Percentiles rank a stretch among this genome's conserved stretches.
phyloP scores from a whole-genome alignment of 768 basidiomycete species.

The Mycena amicta region DNA sequence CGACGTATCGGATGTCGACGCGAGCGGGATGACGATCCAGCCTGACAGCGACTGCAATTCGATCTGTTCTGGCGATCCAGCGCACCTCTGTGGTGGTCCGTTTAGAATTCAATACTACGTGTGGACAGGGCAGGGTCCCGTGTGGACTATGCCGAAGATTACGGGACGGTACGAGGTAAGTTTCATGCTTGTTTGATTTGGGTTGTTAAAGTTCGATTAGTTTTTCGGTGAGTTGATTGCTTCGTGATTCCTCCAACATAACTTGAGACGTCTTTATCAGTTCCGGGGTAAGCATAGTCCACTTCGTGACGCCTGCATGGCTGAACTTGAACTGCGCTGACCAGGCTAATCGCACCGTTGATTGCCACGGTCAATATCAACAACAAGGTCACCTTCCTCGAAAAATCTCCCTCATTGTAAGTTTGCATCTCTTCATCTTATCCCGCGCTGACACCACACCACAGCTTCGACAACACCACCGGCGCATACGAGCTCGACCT shows the following conservation, averaged over 20 bases:
- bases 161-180: constrained; percentile 71
- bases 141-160: constrained; percentile 67
- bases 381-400: constrained; percentile 80
- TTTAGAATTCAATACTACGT: constrained; percentile 56
- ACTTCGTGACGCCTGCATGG: too few relatives aligned
- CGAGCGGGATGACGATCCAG: constrained; percentile 15
- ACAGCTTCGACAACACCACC: constrained; percentile 61
- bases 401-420: constrained; percentile 45
- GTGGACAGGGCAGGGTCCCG: constrained; percentile 54
- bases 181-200: constrained; percentile 15
- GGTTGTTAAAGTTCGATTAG: constrained; percentile 28
- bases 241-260: background rate
- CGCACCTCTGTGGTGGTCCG: constrained; percentile 67
- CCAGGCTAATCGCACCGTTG: constrained; percentile 71
- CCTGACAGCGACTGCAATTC: constrained; percentile 42
- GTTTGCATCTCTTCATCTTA: too few relatives aligned
- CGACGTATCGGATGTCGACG: constrained; percentile 58
- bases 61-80: constrained; percentile 70
- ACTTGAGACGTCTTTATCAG: too few relatives aligned
- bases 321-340: background rate
- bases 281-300: constrained; percentile 43
- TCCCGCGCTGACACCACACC: background rate
- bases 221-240: constrained; percentile 45
- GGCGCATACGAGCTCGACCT: constrained; percentile 81
- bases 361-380: constrained; percentile 79